These are phyloP conservation scores for Coemansia erecta DNA, from an alignment of 192 early-diverging fungal species.

Conservation along the genomic window DNA sequence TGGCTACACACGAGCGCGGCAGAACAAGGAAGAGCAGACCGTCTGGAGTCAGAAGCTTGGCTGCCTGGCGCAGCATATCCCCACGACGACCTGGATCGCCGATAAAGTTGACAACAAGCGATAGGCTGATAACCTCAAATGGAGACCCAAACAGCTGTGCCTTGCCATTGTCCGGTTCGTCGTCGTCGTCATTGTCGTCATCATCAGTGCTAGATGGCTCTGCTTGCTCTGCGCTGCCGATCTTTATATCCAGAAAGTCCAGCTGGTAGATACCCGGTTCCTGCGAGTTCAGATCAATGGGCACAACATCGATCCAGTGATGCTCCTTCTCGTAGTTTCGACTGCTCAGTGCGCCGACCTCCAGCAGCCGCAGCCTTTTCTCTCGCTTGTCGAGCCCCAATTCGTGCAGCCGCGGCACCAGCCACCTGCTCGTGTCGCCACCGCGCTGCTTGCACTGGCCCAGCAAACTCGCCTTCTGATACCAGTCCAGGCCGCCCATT, in stretches of 20 bases:
- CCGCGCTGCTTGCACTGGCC: constrained; percentile 83
- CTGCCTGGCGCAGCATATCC: constrained; percentile 60
- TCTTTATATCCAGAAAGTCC: constrained; percentile 73
- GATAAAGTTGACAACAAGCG: constrained; percentile 88
- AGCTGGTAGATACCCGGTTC: constrained; percentile 66
- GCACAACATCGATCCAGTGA: constrained; percentile 66
- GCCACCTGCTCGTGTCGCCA: constrained; percentile 78
- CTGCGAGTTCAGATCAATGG: constrained; percentile 89
- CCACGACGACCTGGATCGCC: constrained; percentile 71
- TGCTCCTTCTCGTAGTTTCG: constrained; percentile 69
- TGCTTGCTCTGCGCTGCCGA: neutral
- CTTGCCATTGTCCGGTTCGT: neutral
- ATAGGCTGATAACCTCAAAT: constrained; percentile 79
- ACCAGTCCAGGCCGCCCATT: constrained; percentile 84
- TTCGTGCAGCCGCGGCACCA: constrained; percentile 61
- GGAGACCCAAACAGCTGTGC: constrained; percentile 19
- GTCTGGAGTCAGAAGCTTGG: constrained; percentile 46
- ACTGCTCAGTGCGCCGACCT: constrained; percentile 81
- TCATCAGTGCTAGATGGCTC: constrained; percentile 5
- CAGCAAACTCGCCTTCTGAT: constrained; percentile 78
- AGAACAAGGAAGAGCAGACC: constrained; percentile 76
- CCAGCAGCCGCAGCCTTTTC: constrained; percentile 60
- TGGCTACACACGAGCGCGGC: constrained; percentile 77
- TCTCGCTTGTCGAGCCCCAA: constrained; percentile 12
- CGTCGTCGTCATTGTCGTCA: constrained; percentile 25